Evolutionary conservation across 176 grass and related monocot genomes (phyloP).

Genomic region (Puya raimondii): DNA sequence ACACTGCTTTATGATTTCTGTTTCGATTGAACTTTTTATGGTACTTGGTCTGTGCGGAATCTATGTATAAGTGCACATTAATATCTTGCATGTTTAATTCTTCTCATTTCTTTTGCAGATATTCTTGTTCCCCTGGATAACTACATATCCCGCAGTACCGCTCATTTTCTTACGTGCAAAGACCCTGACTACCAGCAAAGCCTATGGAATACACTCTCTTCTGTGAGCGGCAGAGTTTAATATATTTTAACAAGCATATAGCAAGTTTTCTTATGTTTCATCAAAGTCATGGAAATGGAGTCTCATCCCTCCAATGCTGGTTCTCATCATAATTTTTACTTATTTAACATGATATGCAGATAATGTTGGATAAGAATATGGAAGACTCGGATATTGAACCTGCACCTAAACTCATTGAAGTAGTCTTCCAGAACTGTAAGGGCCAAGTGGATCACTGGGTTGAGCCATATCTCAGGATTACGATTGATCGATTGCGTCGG

Average conservation of each 20-base stretch:
- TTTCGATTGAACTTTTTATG: neutral
- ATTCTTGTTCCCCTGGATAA: constrained; percentile 91
- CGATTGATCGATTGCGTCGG: constrained; percentile 52
- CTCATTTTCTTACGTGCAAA: constrained; percentile 73
- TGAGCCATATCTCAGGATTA: constrained; percentile 58
- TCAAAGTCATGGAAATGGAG: neutral
- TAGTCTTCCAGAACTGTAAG: constrained; percentile 90
- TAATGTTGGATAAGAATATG: constrained; percentile 73
- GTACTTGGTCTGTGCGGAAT: neutral
- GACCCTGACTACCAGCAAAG: constrained; percentile 85
- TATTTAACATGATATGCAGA: constrained; percentile 28
- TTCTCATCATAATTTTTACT: constrained; percentile 1
- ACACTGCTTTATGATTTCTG: neutral
- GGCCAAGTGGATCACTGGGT: constrained; percentile 78
- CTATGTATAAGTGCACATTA: neutral
- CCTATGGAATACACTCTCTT: constrained; percentile 65
- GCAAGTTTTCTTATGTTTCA: neutral
- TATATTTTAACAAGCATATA: neutral
- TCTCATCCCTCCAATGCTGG: constrained; percentile 1
- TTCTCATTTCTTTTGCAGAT: constrained; percentile 32
- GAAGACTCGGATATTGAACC: constrained; percentile 82
- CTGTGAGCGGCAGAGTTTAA: constrained; percentile 35
- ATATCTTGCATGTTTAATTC: constrained; percentile 2
- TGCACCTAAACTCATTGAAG: constrained; percentile 84
- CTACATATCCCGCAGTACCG: constrained; percentile 68